Base-by-base conservation (phyloP, 2,329 filamentous ascomycete species). In the Fusarium sp. region DNA sequence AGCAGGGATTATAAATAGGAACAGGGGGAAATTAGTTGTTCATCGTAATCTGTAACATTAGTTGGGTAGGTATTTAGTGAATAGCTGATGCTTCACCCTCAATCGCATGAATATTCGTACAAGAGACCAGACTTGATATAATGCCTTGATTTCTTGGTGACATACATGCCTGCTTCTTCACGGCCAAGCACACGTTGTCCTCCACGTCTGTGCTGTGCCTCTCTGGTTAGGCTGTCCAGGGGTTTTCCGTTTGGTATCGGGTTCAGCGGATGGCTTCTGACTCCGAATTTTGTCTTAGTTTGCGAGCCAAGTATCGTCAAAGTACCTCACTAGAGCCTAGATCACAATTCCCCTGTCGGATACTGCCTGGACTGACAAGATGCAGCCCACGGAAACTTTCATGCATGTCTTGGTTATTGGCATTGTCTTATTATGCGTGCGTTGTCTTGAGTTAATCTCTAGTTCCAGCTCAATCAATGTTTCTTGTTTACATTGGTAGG, bases 11-110 rank as follows among this genome's bases (percentile, higher is more conserved):
- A 62, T 52, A 33, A 58, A 65, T 59, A 59, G 26, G 56, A 68
- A 70, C 67, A 70, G 45, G 66, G 67, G 67, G 67, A 70, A 70
- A 70, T 70, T 70, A 70, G 45, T 59, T 38, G 67, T 70, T 49
- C 51, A 70, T 70, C 67, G 47, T 39, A 70, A 70, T 70, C 66
- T 70, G 66, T 70, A 59, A 66, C 67, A 15, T 52, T 55, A 49
- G 28, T 28, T 24, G 17, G 24, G 8, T 7, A 15, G 26, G 26
- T 26, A 26, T 26, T 26, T 26, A 26, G n/a, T 58, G 24, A 58
- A 31, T 57, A 49, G 22, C 20, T 38, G 49, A 56, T 47, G 24
- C 39, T 70, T 55, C 15, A 39, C 8, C 13, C n/a, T 69, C 28
- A 17, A 45, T 52, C 39, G 39, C 65, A 69, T 64, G 28, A 57